Evolutionary conservation across 192 early-diverging fungal species (phyloP).

Genomic region (Linnemannia schmuckeri): DNA sequence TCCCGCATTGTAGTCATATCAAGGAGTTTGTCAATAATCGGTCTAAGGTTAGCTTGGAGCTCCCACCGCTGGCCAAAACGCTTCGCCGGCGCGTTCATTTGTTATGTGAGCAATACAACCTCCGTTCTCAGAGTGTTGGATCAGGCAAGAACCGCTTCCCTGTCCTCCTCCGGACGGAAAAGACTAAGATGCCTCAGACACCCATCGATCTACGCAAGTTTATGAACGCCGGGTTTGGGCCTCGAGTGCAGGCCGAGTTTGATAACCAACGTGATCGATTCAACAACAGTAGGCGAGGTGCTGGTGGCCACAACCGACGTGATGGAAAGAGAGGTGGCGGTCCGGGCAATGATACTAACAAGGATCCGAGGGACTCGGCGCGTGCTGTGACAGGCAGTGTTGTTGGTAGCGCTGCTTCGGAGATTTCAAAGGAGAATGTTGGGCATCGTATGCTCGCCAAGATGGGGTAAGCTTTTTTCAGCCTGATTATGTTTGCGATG

Average conservation of each 20-base stretch:
- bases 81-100: constrained; percentile 57
- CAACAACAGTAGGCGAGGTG: not conserved
- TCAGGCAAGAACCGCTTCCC: constrained; percentile 37
- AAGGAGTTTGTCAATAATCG: constrained; percentile 22
- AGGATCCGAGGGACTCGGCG: not conserved
- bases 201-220: not conserved
- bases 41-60: constrained; percentile 27
- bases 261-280: not conserved
- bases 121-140: constrained; percentile 60
- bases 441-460: constrained; percentile 77
- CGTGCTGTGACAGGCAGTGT: constrained; percentile 59
- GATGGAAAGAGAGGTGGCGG: not conserved
- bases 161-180: constrained; percentile 46
- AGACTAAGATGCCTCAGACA: constrained; percentile 46
- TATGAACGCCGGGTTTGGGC: not conserved
- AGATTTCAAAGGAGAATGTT: constrained; percentile 69
- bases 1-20: constrained; percentile 12
- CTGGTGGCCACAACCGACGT: not conserved
- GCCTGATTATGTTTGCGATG: too few relatives aligned
- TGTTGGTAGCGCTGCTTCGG: constrained; percentile 65
- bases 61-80: constrained; percentile 53
- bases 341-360: not conserved
- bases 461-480: constrained; percentile 68
- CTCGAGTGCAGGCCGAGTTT: not conserved
- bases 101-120: constrained; percentile 50